Evolutionary conservation across 164 flowering plant species (phyloP).

Genomic region (Platanus orientalis): DNA sequence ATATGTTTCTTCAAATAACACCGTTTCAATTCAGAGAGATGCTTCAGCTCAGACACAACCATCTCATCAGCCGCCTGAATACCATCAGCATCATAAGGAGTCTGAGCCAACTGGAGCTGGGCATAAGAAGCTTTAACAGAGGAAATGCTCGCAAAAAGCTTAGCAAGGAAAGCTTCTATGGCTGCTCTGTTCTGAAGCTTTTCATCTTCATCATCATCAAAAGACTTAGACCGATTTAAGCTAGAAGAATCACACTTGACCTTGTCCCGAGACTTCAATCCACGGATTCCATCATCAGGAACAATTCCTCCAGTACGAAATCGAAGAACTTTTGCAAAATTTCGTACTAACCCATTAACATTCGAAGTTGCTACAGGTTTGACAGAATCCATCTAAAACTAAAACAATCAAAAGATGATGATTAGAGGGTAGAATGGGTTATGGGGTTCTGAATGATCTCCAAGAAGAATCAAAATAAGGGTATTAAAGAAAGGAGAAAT

Average conservation of each 20-base stretch:
- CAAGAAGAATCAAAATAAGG: neutral
- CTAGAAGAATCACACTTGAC: constrained; percentile 13
- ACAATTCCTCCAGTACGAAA: constrained; percentile 44
- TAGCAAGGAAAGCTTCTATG: constrained; percentile 67
- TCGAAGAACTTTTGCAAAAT: constrained; percentile 63
- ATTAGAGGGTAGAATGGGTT: neutral
- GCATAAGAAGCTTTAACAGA: constrained; percentile 91
- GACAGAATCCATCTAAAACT: constrained; percentile 59
- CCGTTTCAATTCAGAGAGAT: constrained; percentile 65
- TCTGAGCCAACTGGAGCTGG: constrained; percentile 82
- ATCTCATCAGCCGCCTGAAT: constrained; percentile 66
- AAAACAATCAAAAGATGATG: constrained; percentile 3
- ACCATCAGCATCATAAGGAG: constrained; percentile 61
- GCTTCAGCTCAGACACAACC: constrained; percentile 58
- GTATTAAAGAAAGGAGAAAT: neutral
- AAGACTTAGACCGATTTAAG: constrained; percentile 10
- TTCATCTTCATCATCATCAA: constrained; percentile 20
- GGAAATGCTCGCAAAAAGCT: constrained; percentile 71
- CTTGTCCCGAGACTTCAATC: constrained; percentile 25
- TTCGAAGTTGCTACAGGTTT: constrained; percentile 27
- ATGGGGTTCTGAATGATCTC: neutral
- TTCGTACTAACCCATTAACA: constrained; percentile 47
- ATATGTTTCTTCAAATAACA: constrained; percentile 54
- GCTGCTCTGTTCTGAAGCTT: constrained; percentile 32
- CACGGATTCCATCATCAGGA: constrained; percentile 39